Evolutionary conservation across 2,329 filamentous ascomycete genomes (phyloP).

Genomic region (Neopestalotiopsis sp.): DNA sequence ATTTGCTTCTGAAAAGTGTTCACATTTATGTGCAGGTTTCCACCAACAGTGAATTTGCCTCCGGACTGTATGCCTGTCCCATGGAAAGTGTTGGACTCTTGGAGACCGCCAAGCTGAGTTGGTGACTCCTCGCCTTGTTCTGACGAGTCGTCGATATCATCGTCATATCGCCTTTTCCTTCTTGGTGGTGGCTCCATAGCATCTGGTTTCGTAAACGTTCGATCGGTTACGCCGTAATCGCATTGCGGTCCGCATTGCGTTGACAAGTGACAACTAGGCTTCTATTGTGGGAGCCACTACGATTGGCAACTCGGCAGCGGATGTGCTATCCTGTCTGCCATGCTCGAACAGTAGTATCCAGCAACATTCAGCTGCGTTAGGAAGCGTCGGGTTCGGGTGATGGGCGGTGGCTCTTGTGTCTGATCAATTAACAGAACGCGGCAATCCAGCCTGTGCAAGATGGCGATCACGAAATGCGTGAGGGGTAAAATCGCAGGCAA

Average conservation of each 20-base stretch:
- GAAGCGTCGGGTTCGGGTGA: background rate
- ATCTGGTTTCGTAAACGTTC: background rate
- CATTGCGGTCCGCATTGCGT: background rate
- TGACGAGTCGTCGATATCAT: background rate
- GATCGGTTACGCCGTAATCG: background rate
- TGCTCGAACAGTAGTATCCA: background rate
- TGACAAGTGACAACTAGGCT: background rate
- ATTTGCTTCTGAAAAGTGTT: background rate
- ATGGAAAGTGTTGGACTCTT: background rate
- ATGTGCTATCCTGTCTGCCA: background rate
- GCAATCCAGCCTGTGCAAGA: background rate
- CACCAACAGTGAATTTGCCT: background rate
- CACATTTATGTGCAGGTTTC: background rate
- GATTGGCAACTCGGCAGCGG: background rate
- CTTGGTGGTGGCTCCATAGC: background rate
- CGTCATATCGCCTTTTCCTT: background rate
- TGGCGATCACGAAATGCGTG: background rate
- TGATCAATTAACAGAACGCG: background rate
- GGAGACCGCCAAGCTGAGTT: background rate
- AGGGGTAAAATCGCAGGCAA: background rate
- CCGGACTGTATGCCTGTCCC: background rate
- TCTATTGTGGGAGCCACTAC: background rate
- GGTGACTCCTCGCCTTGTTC: background rate
- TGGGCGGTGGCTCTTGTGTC: background rate
- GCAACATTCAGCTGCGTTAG: background rate